Evolutionary conservation across 495 filamentous ascomycete species (phyloP).

Genomic region (Penicillium herquei): DNA sequence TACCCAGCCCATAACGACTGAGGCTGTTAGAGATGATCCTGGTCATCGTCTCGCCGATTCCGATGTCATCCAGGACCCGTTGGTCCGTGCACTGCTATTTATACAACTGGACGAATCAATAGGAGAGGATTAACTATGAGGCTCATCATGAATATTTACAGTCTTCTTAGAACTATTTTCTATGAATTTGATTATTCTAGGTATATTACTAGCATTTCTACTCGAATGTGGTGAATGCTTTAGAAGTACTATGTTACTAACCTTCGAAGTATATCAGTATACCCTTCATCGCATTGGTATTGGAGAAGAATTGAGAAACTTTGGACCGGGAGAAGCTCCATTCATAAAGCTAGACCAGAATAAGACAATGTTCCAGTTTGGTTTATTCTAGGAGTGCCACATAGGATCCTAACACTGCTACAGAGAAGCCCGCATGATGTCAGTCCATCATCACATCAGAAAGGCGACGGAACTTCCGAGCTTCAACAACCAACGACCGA

Average conservation of each 20-base stretch:
- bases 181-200: too few relatives aligned
- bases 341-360: neutral
- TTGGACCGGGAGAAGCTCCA: neutral
- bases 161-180: too few relatives aligned
- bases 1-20: conserved; percentile 37
- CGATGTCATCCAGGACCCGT: conserved; percentile 3
- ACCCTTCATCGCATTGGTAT: neutral
- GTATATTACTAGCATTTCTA: too few relatives aligned
- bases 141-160: neutral
- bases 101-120: conserved; percentile 3
- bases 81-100: conserved; percentile 24
- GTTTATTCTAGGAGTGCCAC: neutral
- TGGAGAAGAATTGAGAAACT: neutral
- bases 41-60: conserved; percentile 12
- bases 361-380: neutral
- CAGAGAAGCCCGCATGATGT: conserved; percentile 23
- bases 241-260: too few relatives aligned
- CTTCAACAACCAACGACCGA: neutral
- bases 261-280: too few relatives aligned
- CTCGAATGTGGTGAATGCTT: too few relatives aligned
- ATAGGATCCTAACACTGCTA: neutral
- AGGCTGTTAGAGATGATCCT: conserved; percentile 1
- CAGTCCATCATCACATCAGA: conserved; percentile 25
- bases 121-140: neutral
- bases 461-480: neutral